Evolutionary conservation across 768 basidiomycete genomes (phyloP).

Genomic region (Trametes punicea): DNA sequence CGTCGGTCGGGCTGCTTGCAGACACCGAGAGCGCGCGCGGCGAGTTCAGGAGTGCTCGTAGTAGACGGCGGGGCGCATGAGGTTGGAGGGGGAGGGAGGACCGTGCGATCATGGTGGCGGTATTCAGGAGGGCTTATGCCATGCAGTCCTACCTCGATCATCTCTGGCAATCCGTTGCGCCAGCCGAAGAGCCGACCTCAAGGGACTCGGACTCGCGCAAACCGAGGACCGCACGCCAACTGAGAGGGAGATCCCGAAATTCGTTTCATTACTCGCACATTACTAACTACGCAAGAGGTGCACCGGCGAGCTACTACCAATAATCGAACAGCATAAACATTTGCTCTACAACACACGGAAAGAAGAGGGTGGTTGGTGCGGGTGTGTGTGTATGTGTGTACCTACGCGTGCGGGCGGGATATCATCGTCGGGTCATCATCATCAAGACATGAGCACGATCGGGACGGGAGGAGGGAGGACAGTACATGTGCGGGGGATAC

Average conservation of each 20-base stretch:
- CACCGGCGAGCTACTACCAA: conserved; percentile 4
- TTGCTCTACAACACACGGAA: conserved; percentile 9
- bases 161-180: too few relatives aligned
- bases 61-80: too few relatives aligned
- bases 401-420: neutral
- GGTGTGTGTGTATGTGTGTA: neutral
- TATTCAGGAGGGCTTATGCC: too few relatives aligned
- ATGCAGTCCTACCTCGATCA: too few relatives aligned
- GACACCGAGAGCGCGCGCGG: too few relatives aligned
- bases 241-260: neutral
- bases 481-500: neutral
- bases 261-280: conserved; percentile 13
- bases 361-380: neutral
- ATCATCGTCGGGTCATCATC: conserved; percentile 14
- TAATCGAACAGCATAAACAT: conserved; percentile 6
- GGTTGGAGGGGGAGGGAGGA: too few relatives aligned
- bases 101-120: too few relatives aligned
- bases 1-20: too few relatives aligned
- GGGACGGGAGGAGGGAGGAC: neutral
- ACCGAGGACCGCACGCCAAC: neutral
- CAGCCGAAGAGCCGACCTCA: too few relatives aligned
- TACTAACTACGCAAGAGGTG: conserved; percentile 1
- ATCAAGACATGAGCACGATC: conserved; percentile 6
- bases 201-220: neutral
- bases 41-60: too few relatives aligned